Evolutionary conservation across 73 alveolate species (phyloP), one percentile per base, ranked within the genome.

Genomic region (Diophrys appendiculata): DNA sequence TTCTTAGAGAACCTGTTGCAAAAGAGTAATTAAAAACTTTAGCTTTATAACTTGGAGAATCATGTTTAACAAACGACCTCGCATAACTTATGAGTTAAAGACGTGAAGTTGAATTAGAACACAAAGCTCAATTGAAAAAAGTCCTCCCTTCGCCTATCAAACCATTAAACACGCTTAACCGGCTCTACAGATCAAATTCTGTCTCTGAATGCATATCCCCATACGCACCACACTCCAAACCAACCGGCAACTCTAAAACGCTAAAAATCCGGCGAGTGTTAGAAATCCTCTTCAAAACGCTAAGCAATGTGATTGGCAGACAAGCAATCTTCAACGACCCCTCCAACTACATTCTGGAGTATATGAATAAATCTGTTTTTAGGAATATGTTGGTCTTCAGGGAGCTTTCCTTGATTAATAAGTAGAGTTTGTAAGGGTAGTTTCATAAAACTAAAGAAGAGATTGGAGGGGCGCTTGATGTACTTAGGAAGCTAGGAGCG

Each of bases 1-100:
- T 90, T 70, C 70, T 90, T 43, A 89, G 88, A 43, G 60, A 43
- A 43, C 60, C 60, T 43, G 60, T 43, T 65, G 94, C 98, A 22
- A 89, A 84, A 71, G 97, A 89, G 83, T 84, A 89, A 73, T 86
- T 94, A 28, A 92, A 88, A 89, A 81, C 82, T 52, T 82, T 94
- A 52, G 98, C 98, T 0, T 77, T 92, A 2, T 91, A 91, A 82
- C 80, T 94, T 29, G 98, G 98, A 23, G 98, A 94, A 92, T 90
- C 95, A 32, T 94, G 97, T 76, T 69, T 94, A 26, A 95, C 98
- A 2, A 88, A 92, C 54, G 98, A 94, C 75, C 82, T 94, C 27
- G 93, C 98, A 26, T 92, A 97, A 28, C 79, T 94, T 28, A 94
- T 94, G 34, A 79, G 90, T 31, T 88, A 94, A 74, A 94, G 92